Conservation (phyloP, 768 basidiomycete species). For the Porpolomopsis calyptriformis region DNA sequence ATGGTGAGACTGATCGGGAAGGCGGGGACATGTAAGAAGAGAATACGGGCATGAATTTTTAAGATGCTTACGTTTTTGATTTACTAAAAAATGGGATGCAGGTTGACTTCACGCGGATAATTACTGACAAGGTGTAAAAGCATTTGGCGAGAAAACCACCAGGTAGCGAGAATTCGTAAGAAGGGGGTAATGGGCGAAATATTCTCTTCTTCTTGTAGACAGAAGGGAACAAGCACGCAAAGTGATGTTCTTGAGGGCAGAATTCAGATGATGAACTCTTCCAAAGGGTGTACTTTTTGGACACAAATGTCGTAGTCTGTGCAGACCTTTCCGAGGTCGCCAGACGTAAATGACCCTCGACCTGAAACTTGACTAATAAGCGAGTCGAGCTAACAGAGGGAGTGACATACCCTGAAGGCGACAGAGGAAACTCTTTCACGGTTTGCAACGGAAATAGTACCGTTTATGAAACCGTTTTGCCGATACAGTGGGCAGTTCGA, state of each 20-base stretch:
- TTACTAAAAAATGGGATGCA: conserved; percentile 36
- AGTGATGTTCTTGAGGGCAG: conserved; percentile 25
- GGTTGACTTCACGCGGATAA: conserved; percentile 27
- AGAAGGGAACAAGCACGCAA: conserved; percentile 35
- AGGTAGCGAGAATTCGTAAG: conserved; percentile 25
- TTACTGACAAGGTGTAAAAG: conserved; percentile 37
- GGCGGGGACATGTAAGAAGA: neutral
- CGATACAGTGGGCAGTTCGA: conserved; percentile 32
- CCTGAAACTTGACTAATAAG: conserved; percentile 17
- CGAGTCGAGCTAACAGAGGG: neutral
- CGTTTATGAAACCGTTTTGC: conserved; percentile 30
- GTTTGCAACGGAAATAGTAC: conserved; percentile 33
- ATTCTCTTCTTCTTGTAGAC: conserved; percentile 30
- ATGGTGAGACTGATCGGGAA: conserved; percentile 31
- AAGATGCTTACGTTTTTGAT: conserved; percentile 31
- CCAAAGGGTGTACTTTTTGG: conserved; percentile 28
- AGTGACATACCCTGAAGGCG: conserved; percentile 30
- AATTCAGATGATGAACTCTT: conserved; percentile 12
- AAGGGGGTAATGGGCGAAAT: conserved; percentile 36
- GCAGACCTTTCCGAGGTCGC: conserved; percentile 30
- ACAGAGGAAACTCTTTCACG: conserved; percentile 31
- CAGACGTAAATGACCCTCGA: conserved; percentile 33
- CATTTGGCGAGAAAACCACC: conserved; percentile 30
- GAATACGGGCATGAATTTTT: conserved; percentile 6
- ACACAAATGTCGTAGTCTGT: conserved; percentile 23